Percentiles rank a stretch among this genome's conserved stretches.
These are phyloP conservation scores for Coemansia sp. DNA, from an alignment of 192 early-diverging fungal genomes.

Conservation along the genomic window DNA sequence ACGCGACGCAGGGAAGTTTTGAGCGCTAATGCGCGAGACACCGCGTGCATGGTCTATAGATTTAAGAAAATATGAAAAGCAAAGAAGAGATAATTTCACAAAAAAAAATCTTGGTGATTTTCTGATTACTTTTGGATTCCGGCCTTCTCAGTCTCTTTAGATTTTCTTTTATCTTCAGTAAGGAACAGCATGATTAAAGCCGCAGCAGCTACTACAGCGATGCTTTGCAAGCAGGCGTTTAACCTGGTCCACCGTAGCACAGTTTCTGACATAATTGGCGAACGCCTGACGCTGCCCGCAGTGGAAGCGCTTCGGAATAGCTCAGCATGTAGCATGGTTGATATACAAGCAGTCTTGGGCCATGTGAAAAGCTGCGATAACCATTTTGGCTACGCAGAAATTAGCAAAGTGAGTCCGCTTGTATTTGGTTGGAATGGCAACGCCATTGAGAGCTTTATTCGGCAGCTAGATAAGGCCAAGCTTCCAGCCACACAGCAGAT, in stretches of 20 bases:
- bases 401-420: slow-evolving; percentile 27
- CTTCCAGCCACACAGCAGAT: slow-evolving; percentile 12
- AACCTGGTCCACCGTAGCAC: too few relatives aligned
- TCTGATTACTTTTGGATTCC: too few relatives aligned
- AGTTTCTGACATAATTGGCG: slow-evolving; percentile 22
- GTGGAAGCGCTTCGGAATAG: slow-evolving; percentile 22
- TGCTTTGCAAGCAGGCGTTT: too few relatives aligned
- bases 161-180: too few relatives aligned
- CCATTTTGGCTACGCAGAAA: slow-evolving; percentile 30
- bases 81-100: too few relatives aligned
- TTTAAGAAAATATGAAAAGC: background rate
- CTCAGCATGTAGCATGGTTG: slow-evolving; percentile 11
- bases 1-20: too few relatives aligned
- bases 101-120: too few relatives aligned
- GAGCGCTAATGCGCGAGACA: slow-evolving; percentile 15
- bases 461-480: slow-evolving; percentile 18
- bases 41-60: slow-evolving; percentile 24
- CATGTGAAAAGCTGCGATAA: slow-evolving; percentile 8
- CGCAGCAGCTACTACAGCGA: too few relatives aligned
- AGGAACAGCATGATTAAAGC: too few relatives aligned
- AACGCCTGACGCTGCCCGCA: slow-evolving; percentile 23
- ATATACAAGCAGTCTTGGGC: slow-evolving; percentile 11
- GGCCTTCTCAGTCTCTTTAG: too few relatives aligned
- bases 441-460: background rate
- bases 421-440: slow-evolving; percentile 27